Percentiles rank a stretch among this genome's conserved stretches.
Evolutionary conservation across 257 asterid species (phyloP).

Genomic region (Pogostemon cablin): DNA sequence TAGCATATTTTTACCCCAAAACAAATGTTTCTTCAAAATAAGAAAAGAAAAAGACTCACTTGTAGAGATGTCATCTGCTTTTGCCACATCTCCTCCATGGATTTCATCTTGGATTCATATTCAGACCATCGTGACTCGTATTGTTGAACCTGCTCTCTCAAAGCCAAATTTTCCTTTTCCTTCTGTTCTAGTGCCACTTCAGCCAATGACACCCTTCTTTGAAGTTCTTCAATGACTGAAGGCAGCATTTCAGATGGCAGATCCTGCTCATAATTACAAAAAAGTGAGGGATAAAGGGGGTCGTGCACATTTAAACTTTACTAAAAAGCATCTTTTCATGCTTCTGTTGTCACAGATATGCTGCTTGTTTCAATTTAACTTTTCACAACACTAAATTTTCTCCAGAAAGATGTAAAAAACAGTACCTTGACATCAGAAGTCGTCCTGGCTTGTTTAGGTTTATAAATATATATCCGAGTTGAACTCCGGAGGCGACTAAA

Average conservation of each 20-base stretch:
- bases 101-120: slow-evolving; percentile 79
- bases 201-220: slow-evolving; percentile 51
- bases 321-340: slow-evolving; percentile 12
- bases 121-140: slow-evolving; percentile 64
- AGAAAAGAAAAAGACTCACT: slow-evolving; percentile 47
- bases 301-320: neutral
- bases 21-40: neutral
- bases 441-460: slow-evolving; percentile 48
- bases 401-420: slow-evolving; percentile 6
- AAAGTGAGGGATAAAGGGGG: neutral
- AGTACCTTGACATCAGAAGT: slow-evolving; percentile 67
- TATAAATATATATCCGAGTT: slow-evolving; percentile 34
- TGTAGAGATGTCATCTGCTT: slow-evolving; percentile 83
- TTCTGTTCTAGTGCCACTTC: slow-evolving; percentile 58
- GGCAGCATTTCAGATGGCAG: slow-evolving; percentile 49
- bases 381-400: neutral
- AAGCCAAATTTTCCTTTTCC: slow-evolving; percentile 74
- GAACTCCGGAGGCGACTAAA: slow-evolving; percentile 43
- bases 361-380: neutral
- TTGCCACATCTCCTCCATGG: slow-evolving; percentile 95
- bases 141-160: slow-evolving; percentile 68
- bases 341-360: neutral
- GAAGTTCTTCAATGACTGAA: slow-evolving; percentile 72
- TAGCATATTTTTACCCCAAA: neutral
- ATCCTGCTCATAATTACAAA: slow-evolving; percentile 52